Evolutionary conservation across 2,329 filamentous ascomycete genomes (phyloP).

Genomic region (Helotiales sp.): DNA sequence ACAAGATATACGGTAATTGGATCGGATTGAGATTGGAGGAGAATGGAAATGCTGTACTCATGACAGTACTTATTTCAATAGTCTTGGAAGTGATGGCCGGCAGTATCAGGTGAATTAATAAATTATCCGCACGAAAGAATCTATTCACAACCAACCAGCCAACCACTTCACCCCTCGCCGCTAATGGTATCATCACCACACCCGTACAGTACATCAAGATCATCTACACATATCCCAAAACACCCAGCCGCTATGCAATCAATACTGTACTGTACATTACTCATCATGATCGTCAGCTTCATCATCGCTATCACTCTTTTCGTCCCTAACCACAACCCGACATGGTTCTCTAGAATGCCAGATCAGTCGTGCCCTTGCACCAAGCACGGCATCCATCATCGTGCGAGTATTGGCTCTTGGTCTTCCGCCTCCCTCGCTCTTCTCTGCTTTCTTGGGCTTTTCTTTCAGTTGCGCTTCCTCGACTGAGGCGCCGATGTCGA

Average conservation of each 20-base stretch:
- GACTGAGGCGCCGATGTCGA: conserved; percentile 79
- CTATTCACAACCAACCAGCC: not conserved
- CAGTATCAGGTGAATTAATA: not conserved
- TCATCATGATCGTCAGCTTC: conserved; percentile 28
- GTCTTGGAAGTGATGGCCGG: not conserved
- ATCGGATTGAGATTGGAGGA: too few species aligned
- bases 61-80: too few species aligned
- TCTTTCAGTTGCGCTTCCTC: conserved; percentile 71
- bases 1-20: too few species aligned
- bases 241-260: conserved; percentile 23
- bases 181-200: not conserved
- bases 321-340: conserved; percentile 58
- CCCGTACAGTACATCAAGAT: not conserved
- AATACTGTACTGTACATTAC: conserved; percentile 29
- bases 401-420: conserved; percentile 59
- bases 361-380: conserved; percentile 63
- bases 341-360: conserved; percentile 68
- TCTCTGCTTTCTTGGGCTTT: conserved; percentile 38
- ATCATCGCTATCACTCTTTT: conserved; percentile 33
- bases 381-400: conserved; percentile 63
- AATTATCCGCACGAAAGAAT: not conserved
- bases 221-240: conserved; percentile 16
- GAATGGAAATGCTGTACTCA: too few species aligned
- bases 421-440: conserved; percentile 41
- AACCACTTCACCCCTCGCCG: not conserved